These are phyloP conservation scores for Acanthamoeba culbertsoni DNA, from an alignment of 208 protist genomes.

Conservation along the genomic window DNA sequence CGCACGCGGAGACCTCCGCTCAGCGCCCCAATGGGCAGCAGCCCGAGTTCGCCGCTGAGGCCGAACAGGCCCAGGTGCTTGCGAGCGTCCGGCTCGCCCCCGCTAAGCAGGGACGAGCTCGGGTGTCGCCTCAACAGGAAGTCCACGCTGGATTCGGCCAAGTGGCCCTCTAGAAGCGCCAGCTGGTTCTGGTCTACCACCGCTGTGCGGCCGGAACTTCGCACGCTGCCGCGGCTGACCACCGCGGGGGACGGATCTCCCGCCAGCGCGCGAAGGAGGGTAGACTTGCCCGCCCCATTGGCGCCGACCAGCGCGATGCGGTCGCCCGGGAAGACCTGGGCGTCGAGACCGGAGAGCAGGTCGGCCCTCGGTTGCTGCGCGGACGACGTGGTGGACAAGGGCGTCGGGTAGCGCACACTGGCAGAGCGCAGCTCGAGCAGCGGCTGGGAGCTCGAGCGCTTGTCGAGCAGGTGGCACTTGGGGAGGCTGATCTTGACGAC, in stretches of 20 bases:
- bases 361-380: slow-evolving; percentile 71
- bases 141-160: slow-evolving; percentile 5
- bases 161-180: slow-evolving; percentile 50
- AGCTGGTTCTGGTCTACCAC: slow-evolving; percentile 67
- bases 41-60: slow-evolving; percentile 80
- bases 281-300: slow-evolving; percentile 85
- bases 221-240: background rate
- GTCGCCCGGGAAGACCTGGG: slow-evolving; percentile 13
- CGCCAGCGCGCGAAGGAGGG: slow-evolving; percentile 78
- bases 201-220: background rate
- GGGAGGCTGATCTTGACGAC: slow-evolving; percentile 21
- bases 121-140: slow-evolving; percentile 14
- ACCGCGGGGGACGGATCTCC: slow-evolving; percentile 69
- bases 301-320: slow-evolving; percentile 72
- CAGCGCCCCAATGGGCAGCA: slow-evolving; percentile 68
- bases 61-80: slow-evolving; percentile 92
- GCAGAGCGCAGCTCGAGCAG: slow-evolving; percentile 11
- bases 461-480: background rate
- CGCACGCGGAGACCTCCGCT: slow-evolving; percentile 84
- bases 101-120: slow-evolving; percentile 3
- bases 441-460: background rate
- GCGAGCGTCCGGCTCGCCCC: background rate
- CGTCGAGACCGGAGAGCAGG: slow-evolving; percentile 63
- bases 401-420: slow-evolving; percentile 71
- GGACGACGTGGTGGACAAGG: background rate